Evolutionary conservation across 495 filamentous ascomycete genomes (phyloP).

Genomic region (Lophiotrema nucula): DNA sequence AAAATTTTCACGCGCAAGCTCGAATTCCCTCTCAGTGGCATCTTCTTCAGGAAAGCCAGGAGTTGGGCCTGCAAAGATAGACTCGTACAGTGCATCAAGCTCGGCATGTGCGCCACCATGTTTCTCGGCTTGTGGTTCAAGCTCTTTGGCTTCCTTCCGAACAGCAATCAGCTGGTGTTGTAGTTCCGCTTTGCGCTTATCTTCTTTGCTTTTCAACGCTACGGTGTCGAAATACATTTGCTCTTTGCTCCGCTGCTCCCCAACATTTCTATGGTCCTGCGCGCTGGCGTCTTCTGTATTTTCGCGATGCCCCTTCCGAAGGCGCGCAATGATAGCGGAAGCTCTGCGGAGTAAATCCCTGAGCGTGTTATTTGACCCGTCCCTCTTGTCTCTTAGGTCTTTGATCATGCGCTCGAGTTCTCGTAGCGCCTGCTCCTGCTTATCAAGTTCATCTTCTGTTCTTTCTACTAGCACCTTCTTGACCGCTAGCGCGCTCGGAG

Average conservation of each 20-base stretch:
- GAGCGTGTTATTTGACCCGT: background rate
- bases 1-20: conserved; percentile 34
- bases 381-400: background rate
- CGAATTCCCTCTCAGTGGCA: conserved; percentile 36
- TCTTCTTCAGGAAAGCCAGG: conserved; percentile 52
- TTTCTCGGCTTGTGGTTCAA: conserved; percentile 7
- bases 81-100: conserved; percentile 34
- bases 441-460: background rate
- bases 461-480: conserved; percentile 3
- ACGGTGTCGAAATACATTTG: conserved; percentile 4
- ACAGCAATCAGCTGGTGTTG: background rate
- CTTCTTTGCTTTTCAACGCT: background rate
- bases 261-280: background rate
- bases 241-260: background rate
- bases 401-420: background rate
- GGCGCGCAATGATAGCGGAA: too few species aligned
- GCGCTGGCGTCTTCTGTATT: background rate
- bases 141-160: background rate
- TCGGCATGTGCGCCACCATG: conserved; percentile 31
- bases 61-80: conserved; percentile 49
- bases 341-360: background rate
- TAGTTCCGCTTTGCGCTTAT: conserved; percentile 3
- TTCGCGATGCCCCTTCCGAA: background rate
- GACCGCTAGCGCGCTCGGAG: background rate
- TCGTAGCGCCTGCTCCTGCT: background rate